Percentiles rank a stretch among this genome's conserved stretches.
Conservation (phyloP, 495 filamentous ascomycete species). For the Astrothelium macrocarpum region DNA sequence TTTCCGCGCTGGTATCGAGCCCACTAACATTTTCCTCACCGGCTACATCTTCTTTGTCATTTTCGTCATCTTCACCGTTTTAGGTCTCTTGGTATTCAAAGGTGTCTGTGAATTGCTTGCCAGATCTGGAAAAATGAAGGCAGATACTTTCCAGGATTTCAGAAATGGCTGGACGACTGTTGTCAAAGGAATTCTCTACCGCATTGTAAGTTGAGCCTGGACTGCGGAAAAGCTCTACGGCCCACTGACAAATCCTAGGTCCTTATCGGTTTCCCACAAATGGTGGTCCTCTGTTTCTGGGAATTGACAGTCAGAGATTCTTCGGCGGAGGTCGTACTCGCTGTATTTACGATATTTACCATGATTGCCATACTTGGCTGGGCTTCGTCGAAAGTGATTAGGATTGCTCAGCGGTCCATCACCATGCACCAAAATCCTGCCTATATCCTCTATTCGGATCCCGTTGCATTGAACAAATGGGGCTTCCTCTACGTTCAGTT, state of each 20-base stretch:
- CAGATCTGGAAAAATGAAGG: conserved; percentile 68
- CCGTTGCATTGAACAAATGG: conserved; percentile 90
- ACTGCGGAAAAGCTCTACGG: not conserved
- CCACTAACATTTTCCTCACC: conserved; percentile 90
- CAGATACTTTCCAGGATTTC: conserved; percentile 88
- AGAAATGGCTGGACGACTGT: conserved; percentile 83
- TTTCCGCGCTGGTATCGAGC: conserved; percentile 75
- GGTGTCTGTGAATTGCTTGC: conserved; percentile 61
- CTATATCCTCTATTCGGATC: conserved; percentile 95
- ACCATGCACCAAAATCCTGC: conserved; percentile 91
- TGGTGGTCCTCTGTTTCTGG: conserved; percentile 87
- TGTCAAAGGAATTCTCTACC: conserved; percentile 84
- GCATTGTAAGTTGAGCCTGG: conserved; percentile 43
- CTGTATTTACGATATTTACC: conserved; percentile 79
- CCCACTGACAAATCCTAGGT: conserved; percentile 32
- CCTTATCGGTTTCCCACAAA: conserved; percentile 89
- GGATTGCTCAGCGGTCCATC: conserved; percentile 78
- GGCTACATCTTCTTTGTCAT: conserved; percentile 83
- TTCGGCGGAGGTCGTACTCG: conserved; percentile 75
- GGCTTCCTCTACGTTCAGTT: conserved; percentile 98
- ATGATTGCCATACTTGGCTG: conserved; percentile 72
- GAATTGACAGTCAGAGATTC: conserved; percentile 84
- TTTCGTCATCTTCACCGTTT: conserved; percentile 62
- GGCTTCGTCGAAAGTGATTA: conserved; percentile 83
- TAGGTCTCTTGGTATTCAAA: conserved; percentile 73